Percentiles rank a stretch among this genome's conserved stretches.
These are phyloP conservation scores for Penicillium malachiteum DNA, from an alignment of 495 filamentous ascomycete genomes.

Conservation along the genomic window DNA sequence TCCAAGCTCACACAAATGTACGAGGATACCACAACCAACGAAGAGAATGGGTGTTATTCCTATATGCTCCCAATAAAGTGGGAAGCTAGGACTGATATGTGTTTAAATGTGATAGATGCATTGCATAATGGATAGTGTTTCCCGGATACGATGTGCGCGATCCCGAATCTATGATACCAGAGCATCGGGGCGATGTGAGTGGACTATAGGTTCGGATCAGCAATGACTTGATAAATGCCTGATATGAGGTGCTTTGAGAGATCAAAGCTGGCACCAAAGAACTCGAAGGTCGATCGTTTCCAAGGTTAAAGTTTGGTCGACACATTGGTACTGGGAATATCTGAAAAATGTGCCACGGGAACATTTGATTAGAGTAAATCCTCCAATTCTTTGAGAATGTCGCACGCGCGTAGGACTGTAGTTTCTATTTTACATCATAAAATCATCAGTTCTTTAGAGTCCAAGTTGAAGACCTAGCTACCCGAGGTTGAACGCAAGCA, in stretches of 20 bases:
- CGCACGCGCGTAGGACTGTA: too few species aligned
- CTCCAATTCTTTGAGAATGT: too few species aligned
- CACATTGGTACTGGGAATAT: background rate
- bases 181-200: background rate
- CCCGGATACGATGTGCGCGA: background rate
- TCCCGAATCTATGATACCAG: background rate
- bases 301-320: too few species aligned
- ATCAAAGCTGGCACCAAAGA: background rate
- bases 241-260: conserved; percentile 30
- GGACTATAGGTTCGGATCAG: conserved; percentile 11
- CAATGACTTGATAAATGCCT: conserved; percentile 27
- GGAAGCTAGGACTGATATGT: background rate
- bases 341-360: background rate
- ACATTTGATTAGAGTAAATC: background rate
- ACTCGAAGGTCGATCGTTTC: too few species aligned
- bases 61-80: background rate
- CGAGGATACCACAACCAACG: too few species aligned
- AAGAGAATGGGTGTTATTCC: too few species aligned
- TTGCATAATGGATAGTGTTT: background rate
- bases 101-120: background rate
- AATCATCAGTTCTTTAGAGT: too few species aligned
- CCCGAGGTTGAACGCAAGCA: background rate
- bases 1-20: too few species aligned
- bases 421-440: too few species aligned
- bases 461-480: too few species aligned